Evolutionary conservation across 2,329 filamentous ascomycete genomes (phyloP).

Genomic region (Hymenoscyphus repandus): DNA sequence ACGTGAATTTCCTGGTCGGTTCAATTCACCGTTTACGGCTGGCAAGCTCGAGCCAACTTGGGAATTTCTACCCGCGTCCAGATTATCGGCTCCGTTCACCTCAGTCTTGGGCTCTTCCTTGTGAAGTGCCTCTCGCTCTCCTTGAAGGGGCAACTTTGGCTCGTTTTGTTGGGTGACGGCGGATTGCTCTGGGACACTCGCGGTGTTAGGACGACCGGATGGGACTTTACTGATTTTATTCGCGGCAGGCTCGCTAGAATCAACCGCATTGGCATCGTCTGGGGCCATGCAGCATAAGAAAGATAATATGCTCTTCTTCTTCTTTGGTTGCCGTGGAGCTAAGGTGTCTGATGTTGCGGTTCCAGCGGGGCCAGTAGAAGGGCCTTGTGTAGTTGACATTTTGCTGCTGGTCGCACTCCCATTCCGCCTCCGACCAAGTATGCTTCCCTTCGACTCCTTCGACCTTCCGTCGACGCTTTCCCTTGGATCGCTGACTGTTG

Average conservation of each 20-base stretch:
- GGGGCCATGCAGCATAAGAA: conserved; percentile 45
- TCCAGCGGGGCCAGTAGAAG: conserved; percentile 34
- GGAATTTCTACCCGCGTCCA: conserved; percentile 9
- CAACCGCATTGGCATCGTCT: conserved; percentile 34
- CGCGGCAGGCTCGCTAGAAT: conserved; percentile 36
- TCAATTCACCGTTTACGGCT: conserved; percentile 22
- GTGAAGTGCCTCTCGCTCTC: conserved; percentile 26
- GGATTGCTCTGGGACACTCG: conserved; percentile 27
- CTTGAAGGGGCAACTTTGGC: conserved; percentile 11
- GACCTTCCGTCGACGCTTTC: conserved; percentile 61
- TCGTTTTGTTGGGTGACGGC: conserved; percentile 15
- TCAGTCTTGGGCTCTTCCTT: conserved; percentile 15
- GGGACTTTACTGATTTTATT: conserved; percentile 40
- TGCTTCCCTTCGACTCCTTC: conserved; percentile 61
- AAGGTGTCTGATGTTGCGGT: conserved; percentile 26
- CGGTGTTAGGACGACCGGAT: conserved; percentile 28
- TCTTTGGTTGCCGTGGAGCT: conserved; percentile 31
- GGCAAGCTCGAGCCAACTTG: conserved; percentile 8
- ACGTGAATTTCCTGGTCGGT: conserved; percentile 15
- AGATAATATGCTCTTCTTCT: conserved; percentile 40
- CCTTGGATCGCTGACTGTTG: conserved; percentile 52
- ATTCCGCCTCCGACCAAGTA: conserved; percentile 57
- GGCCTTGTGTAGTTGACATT: conserved; percentile 46
- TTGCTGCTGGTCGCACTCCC: conserved; percentile 62
- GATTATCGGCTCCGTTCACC: conserved; percentile 14